Base-by-base conservation (phyloP, 192 early-diverging fungal species). In the Umbelopsis isabellina region DNA sequence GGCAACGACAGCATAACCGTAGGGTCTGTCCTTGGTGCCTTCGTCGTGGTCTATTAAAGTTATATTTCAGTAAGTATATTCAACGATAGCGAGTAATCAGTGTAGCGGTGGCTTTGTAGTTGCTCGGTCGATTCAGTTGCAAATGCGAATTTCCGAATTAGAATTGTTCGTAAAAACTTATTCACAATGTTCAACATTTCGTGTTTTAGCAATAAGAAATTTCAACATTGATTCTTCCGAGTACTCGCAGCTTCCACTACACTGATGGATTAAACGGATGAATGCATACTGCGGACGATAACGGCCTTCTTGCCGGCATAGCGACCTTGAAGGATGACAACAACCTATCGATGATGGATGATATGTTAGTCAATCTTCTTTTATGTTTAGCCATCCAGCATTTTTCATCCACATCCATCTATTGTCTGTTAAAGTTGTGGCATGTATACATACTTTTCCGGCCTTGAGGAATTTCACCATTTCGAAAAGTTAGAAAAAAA, bases 221-320 rank as follows among this genome's bases (percentile, higher is more conserved):
- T 53, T 61, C 27, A 5, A 35, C 55, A 16, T 2, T 16, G 18
- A 35, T 61, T 25, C 27, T 35, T 30, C 11, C 53, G 4, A 12
- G 2, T 35, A 12, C 16, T 61, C 30, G 30, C 6, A 27, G 3
- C 10, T 27, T 61, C 6, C 27, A 13, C 25, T 35, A 16, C 55
- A 35, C 27, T 12, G 30, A 35, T 16, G 27, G 13, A 58, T 10
- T 58, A 13, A 70, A 8, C 11, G 45, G 46, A 22, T 21, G 27
- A 21, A 73, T 74, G 64, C 75, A 46, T 76, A 80, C 79, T 93
- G 87, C 95, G 96, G 82, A 98, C 92, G 75, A 99, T 95, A 78
- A 99, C 97, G 79, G 96, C 97, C 90, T 99, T 99, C 91, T 97
- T 98, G 80, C 98, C 98, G 84, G 98, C 98, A 79, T 94, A 94